Conservation (phyloP, 306 rosid species). For the Vigna angularis region DNA sequence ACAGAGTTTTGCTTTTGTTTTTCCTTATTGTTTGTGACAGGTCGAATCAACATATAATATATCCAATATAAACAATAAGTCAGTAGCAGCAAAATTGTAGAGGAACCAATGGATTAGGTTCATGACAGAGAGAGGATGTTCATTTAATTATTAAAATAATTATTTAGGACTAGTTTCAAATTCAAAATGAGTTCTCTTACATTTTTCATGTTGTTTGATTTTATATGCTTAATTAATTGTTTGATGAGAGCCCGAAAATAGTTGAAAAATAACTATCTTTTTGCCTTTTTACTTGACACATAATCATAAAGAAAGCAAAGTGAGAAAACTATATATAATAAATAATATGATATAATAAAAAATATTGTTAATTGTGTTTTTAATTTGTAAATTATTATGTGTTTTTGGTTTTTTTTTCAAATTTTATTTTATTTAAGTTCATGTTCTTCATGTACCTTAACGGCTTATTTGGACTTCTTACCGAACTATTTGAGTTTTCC, state of each 20-base stretch:
- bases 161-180: not conserved
- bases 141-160: not conserved
- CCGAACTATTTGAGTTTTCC: too few species aligned
- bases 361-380: too few species aligned
- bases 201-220: not conserved
- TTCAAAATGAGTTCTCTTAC: not conserved
- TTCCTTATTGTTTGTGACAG: not conserved
- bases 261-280: not conserved
- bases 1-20: not conserved
- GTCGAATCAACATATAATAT: not conserved
- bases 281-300: not conserved
- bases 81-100: not conserved
- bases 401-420: too few species aligned
- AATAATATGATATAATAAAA: too few species aligned
- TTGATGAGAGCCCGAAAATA: not conserved
- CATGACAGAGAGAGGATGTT: not conserved
- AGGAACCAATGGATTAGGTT: not conserved
- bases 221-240: not conserved
- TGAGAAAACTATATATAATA: too few species aligned
- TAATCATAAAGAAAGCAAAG: too few species aligned
- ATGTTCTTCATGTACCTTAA: too few species aligned
- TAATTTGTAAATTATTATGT: too few species aligned
- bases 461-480: too few species aligned
- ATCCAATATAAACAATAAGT: not conserved
- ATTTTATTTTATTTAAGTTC: too few species aligned